Evolutionary conservation across 176 grass and related monocot species (phyloP).

Genomic region (Phyllostachys edulis): DNA sequence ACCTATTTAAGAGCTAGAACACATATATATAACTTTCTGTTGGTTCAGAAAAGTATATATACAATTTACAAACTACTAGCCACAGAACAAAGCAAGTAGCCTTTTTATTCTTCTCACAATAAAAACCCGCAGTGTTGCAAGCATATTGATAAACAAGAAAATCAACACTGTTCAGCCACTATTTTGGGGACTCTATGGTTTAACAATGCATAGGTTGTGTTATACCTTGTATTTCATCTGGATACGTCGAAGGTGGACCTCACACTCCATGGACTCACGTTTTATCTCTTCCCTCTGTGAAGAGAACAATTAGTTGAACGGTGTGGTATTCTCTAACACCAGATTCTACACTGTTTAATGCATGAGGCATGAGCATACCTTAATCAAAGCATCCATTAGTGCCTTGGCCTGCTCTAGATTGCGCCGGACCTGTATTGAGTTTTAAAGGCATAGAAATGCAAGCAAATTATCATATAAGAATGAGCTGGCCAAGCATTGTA

Average conservation of each 20-base stretch:
- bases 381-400: constrained; percentile 63
- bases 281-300: constrained; percentile 71
- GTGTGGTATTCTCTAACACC: not conserved
- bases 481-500: not conserved
- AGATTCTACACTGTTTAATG: not conserved
- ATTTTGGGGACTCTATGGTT: too few relatives aligned
- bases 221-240: constrained; percentile 72
- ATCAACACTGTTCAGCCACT: too few relatives aligned
- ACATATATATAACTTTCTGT: not conserved
- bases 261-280: constrained; percentile 59
- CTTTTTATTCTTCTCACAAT: too few relatives aligned
- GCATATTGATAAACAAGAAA: too few relatives aligned
- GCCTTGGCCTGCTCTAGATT: constrained; percentile 65
- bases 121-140: too few relatives aligned
- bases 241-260: constrained; percentile 53
- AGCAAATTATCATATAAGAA: not conserved
- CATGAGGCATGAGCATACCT: constrained; percentile 35
- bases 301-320: not conserved
- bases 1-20: not conserved
- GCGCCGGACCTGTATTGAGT: constrained; percentile 55
- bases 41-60: not conserved
- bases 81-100: too few relatives aligned
- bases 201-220: not conserved
- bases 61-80: too few relatives aligned
- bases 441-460: constrained; percentile 5